These are phyloP conservation scores for Glycyrrhiza uralensis DNA, from an alignment of 306 rosid species.

Conservation along the genomic window DNA sequence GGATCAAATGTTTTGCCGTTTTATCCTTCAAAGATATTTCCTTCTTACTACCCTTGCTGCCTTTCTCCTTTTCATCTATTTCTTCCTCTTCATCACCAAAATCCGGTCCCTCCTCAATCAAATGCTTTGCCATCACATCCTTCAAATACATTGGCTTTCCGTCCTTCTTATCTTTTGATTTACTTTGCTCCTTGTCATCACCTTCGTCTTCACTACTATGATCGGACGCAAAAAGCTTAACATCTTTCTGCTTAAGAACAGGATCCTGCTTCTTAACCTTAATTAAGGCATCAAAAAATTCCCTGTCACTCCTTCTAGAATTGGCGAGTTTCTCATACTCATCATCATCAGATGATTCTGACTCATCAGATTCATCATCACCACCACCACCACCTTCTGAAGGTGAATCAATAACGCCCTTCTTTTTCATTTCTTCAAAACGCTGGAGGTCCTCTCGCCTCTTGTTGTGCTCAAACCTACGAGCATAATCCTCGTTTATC, in stretches of 20 bases:
- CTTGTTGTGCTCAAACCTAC: slow-evolving; percentile 71
- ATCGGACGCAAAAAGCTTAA: slow-evolving; percentile 51
- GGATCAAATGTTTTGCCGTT: slow-evolving; percentile 51
- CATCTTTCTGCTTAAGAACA: slow-evolving; percentile 52
- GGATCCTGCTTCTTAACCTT: slow-evolving; percentile 78
- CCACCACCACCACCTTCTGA: slow-evolving; percentile 27
- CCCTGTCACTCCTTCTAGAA: slow-evolving; percentile 37
- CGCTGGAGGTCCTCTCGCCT: slow-evolving; percentile 83
- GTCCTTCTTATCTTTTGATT: slow-evolving; percentile 12
- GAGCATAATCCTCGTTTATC: slow-evolving; percentile 50
- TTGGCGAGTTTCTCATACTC: slow-evolving; percentile 11
- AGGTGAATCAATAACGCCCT: slow-evolving; percentile 48
- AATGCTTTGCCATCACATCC: slow-evolving; percentile 68
- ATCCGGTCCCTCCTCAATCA: slow-evolving; percentile 72
- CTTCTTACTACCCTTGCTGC: slow-evolving; percentile 36
- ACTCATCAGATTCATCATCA: slow-evolving; percentile 41
- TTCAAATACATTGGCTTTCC: slow-evolving; percentile 56
- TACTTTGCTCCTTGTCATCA: not conserved
- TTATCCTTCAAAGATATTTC: slow-evolving; percentile 48
- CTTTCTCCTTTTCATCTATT: slow-evolving; percentile 10
- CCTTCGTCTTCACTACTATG: slow-evolving; percentile 34
- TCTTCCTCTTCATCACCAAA: slow-evolving; percentile 41
- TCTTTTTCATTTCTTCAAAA: slow-evolving; percentile 71
- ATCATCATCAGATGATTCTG: slow-evolving; percentile 41
- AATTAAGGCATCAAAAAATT: slow-evolving; percentile 60